phyloP scores from a whole-genome alignment of 345 rosid species.

The Hibiscus trionum region DNA sequence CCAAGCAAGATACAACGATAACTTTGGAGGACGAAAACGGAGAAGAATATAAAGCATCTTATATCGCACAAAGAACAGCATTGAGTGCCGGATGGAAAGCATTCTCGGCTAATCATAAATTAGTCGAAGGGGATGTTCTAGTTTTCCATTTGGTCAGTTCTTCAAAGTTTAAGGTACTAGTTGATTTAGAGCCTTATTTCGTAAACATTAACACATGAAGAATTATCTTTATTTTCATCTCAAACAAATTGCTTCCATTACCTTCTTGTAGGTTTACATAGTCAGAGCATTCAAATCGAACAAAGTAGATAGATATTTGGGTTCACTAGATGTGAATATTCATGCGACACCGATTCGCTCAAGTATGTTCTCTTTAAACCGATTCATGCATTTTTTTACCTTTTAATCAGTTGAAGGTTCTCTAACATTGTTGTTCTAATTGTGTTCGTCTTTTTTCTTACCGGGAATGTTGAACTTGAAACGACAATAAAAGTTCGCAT shows the following conservation, averaged over 20 bases:
- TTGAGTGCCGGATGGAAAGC: conserved; percentile 74
- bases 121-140: conserved; percentile 50
- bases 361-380: background rate
- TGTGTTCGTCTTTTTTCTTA: background rate
- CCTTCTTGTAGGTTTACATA: conserved; percentile 29
- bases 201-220: background rate
- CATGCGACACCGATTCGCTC: conserved; percentile 2
- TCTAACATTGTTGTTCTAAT: background rate
- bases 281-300: conserved; percentile 25
- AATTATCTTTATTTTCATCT: background rate
- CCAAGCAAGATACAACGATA: conserved; percentile 36
- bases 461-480: background rate
- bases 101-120: conserved; percentile 42
- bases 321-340: conserved; percentile 13
- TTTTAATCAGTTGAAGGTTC: background rate
- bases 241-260: background rate
- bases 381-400: background rate
- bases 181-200: background rate
- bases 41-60: conserved; percentile 30
- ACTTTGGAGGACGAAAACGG: conserved; percentile 46
- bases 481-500: background rate
- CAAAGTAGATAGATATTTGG: conserved; percentile 26
- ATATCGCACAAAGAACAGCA: conserved; percentile 44
- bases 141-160: conserved; percentile 48
- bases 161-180: conserved; percentile 44